Evolutionary conservation across 2,329 filamentous ascomycete genomes (phyloP).

Genomic region (Cladorrhinum sp.): DNA sequence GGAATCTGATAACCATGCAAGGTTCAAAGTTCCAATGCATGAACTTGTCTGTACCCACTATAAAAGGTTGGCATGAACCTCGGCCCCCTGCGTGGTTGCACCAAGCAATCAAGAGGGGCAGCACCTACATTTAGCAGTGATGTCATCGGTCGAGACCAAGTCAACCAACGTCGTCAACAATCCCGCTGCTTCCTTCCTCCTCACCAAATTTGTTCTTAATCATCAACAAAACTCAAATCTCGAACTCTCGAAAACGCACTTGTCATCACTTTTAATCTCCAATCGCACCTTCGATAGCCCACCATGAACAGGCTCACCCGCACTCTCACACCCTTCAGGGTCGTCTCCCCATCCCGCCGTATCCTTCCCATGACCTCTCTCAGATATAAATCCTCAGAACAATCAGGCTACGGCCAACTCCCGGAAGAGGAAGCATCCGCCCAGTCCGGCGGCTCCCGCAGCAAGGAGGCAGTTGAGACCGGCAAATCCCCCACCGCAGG

Average conservation of each 20-base stretch:
- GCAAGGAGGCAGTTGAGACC: constrained; percentile 34
- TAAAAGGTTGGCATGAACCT: neutral
- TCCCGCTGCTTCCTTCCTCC: neutral
- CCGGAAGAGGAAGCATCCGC: constrained; percentile 26
- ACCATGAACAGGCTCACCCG: constrained; percentile 9
- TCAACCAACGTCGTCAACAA: neutral
- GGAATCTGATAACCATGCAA: too few relatives aligned
- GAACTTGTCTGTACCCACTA: too few relatives aligned
- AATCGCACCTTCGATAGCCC: neutral
- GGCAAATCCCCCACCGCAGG: constrained; percentile 25
- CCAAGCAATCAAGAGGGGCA: neutral
- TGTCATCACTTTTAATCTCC: neutral
- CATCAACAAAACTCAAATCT: neutral
- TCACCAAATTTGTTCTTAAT: neutral
- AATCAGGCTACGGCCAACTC: constrained; percentile 15
- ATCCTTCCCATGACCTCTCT: constrained; percentile 11
- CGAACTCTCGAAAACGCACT: neutral
- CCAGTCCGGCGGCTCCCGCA: constrained; percentile 35
- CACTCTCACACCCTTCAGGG: neutral
- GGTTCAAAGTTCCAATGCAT: too few relatives aligned
- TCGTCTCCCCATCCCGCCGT: neutral
- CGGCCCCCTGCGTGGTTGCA: neutral
- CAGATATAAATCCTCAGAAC: constrained; percentile 13
- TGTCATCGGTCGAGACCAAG: constrained; percentile 2
- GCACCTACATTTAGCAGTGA: neutral